Evolutionary conservation across 305 asterid genomes (phyloP), one percentile per base, ranked within the genome.

Genomic region (Solanum hybrid): DNA sequence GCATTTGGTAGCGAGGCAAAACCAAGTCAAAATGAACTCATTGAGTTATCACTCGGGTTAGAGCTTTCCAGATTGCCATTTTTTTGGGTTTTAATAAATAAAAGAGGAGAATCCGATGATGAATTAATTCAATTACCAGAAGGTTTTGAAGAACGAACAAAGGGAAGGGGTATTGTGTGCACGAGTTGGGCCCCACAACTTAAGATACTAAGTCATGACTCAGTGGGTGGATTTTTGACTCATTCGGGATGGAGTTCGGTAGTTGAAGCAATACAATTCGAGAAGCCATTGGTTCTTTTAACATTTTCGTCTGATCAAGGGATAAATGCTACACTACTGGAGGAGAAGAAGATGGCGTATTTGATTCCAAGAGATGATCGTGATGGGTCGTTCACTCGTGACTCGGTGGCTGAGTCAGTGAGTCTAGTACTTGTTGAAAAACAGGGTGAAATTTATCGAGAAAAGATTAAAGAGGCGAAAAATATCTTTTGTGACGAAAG

Each of bases 271-370:
- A 10, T 39, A 39, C 46, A 39, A 39, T 39, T 39, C 46, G 46
- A 39, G 46, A 39, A 39, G 46, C 5, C 18, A 42, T 42, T 42
- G 57, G 14, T 94, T 22, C 16, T 92, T 36, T 80, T 96, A 61
- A 93, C 98, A 0, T 95, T 96, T 71, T 37, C 81, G 75, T 87
- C 87, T 0, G 98, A 95, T 26, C 95, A 93, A 42, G 96, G 96
- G 20, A 10, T 94, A 88, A 94, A 92, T 74, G 92, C 96, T 2
- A 89, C 94, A 46, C 46, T 91, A 0, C 8, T 46, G 40, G 11
- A 36, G 11, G 39, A 8, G 39, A 36, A 36, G 39, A 36, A 36
- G 11, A 36, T 94, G 75, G 98, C 94, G 11, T 8, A 89, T 0
- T 94, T 91, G n/a, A 39, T 95, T 7, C 90, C 92, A 1, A 94